These are phyloP conservation scores for Nicotiana undulata DNA, from an alignment of 257 asterid species.

Conservation along the genomic window DNA sequence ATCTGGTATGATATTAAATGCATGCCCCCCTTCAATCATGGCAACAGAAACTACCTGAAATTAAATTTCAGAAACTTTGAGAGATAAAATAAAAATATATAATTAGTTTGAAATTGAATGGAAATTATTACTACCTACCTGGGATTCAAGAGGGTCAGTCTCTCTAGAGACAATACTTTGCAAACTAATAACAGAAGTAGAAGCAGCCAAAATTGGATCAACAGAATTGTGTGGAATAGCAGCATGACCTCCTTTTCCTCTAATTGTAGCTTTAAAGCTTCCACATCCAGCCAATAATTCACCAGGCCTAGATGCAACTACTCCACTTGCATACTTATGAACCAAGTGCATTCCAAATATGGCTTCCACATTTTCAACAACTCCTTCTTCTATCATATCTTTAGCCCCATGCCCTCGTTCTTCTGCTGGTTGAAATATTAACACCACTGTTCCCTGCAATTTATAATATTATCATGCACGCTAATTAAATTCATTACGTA, in stretches of 20 bases:
- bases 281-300: slow-evolving; percentile 47
- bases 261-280: slow-evolving; percentile 37
- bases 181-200: slow-evolving; percentile 38
- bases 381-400: slow-evolving; percentile 41
- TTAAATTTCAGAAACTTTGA: background rate
- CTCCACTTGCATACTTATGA: slow-evolving; percentile 21
- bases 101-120: background rate
- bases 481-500: background rate
- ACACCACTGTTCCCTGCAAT: slow-evolving; percentile 38
- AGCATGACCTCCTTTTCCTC: slow-evolving; percentile 32
- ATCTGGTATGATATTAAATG: slow-evolving; percentile 26
- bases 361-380: slow-evolving; percentile 32
- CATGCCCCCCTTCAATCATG: slow-evolving; percentile 23
- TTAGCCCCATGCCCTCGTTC: slow-evolving; percentile 46
- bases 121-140: slow-evolving; percentile 10
- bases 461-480: background rate
- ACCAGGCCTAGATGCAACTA: slow-evolving; percentile 40
- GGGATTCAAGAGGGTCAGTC: slow-evolving; percentile 47
- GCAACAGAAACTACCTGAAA: slow-evolving; percentile 45
- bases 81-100: background rate
- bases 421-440: slow-evolving; percentile 64
- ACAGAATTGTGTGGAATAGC: slow-evolving; percentile 23
- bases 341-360: slow-evolving; percentile 37
- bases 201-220: slow-evolving; percentile 51
- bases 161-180: slow-evolving; percentile 52